Conservation (phyloP, 2,329 filamentous ascomycete species). For the Lasiodiplodia sp. region DNA sequence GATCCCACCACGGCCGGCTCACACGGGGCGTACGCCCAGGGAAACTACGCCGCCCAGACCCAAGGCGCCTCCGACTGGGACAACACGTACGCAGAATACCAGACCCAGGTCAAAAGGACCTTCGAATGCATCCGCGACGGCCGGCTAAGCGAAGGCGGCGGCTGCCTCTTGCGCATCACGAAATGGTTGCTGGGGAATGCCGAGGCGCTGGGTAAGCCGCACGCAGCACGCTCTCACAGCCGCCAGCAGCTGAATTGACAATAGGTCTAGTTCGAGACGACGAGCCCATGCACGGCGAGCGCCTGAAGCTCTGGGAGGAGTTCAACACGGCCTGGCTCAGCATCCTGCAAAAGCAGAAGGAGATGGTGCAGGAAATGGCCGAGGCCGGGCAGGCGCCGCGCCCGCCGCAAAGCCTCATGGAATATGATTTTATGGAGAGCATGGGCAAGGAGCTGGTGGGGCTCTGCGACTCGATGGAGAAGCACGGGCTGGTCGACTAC, state of each 20-base stretch:
- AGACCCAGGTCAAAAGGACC: slow-evolving; percentile 64
- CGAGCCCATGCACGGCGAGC: slow-evolving; percentile 74
- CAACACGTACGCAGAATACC: slow-evolving; percentile 72
- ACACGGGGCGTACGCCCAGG: slow-evolving; percentile 49
- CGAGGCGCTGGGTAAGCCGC: slow-evolving; percentile 65
- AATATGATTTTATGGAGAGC: slow-evolving; percentile 72
- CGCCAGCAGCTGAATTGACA: slow-evolving; percentile 51
- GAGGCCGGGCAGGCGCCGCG: slow-evolving; percentile 65
- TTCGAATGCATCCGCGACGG: slow-evolving; percentile 75
- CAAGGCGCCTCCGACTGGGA: slow-evolving; percentile 63
- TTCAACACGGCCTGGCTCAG: slow-evolving; percentile 94
- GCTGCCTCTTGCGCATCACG: slow-evolving; percentile 67
- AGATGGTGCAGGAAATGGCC: slow-evolving; percentile 69
- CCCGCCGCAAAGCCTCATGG: slow-evolving; percentile 70
- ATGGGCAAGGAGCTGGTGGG: slow-evolving; percentile 84
- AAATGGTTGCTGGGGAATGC: slow-evolving; percentile 72
- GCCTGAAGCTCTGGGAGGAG: slow-evolving; percentile 87
- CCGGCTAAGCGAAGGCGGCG: slow-evolving; percentile 65
- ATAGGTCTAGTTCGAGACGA: slow-evolving; percentile 86
- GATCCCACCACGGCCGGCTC: slow-evolving; percentile 55
- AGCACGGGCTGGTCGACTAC: slow-evolving; percentile 94
- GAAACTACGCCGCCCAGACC: slow-evolving; percentile 40
- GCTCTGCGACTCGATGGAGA: slow-evolving; percentile 85
- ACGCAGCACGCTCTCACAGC: slow-evolving; percentile 15
- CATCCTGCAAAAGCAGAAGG: slow-evolving; percentile 82